These are phyloP conservation scores for Sequoiadendron giganteum DNA, from an alignment of 75 land plant genomes.

Conservation along the genomic window DNA sequence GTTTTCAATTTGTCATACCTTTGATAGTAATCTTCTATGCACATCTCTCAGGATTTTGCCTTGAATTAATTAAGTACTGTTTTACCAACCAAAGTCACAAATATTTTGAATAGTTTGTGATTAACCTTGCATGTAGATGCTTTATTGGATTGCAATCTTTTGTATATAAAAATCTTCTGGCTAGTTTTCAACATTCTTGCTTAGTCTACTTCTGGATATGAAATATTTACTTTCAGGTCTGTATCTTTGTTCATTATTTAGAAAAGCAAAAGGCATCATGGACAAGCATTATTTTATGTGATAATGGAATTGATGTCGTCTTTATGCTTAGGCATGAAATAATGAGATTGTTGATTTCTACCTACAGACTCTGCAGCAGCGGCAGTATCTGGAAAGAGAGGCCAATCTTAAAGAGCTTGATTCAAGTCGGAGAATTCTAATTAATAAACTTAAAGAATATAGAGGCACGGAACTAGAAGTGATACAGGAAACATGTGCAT, in stretches of 20 bases:
- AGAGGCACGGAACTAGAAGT: constrained; percentile 75
- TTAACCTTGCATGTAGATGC: neutral
- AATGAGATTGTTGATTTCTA: constrained; percentile 3
- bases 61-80: neutral
- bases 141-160: neutral
- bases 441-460: constrained; percentile 64
- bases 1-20: neutral
- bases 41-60: neutral
- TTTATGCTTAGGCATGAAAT: neutral
- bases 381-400: constrained; percentile 71
- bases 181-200: neutral
- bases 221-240: neutral
- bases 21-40: neutral
- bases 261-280: neutral
- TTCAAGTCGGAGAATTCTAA: constrained; percentile 63
- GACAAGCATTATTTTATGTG: neutral
- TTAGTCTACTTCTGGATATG: neutral
- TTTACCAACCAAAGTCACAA: neutral
- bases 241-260: neutral
- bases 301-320: neutral
- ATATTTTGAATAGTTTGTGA: neutral
- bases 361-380: constrained; percentile 71
- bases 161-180: neutral
- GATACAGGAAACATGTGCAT: constrained; percentile 79
- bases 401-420: constrained; percentile 77